Evolutionary conservation across 208 protist genomes (phyloP), one percentile per base, ranked within the genome.

Genomic region (Leishmania tarentolae): DNA sequence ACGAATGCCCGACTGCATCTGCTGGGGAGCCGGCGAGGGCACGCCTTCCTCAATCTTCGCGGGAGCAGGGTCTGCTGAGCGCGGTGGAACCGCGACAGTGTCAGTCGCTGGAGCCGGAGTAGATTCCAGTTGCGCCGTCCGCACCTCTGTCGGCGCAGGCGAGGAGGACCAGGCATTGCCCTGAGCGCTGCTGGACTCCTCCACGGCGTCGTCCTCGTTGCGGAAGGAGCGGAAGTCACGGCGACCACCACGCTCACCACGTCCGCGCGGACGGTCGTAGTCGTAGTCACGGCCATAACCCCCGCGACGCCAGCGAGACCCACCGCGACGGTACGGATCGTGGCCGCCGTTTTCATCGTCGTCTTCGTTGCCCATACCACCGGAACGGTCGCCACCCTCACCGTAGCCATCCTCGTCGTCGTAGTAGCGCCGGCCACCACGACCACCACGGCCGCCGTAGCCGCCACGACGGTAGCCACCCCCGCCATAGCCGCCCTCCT

Each of bases 401-500:
- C 31, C 80, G 53, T 28, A 46, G 66, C 74, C 73, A 57, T 83
- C 46, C 46, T 75, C 73, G 53, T 69, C 71, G 61, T 83, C 73
- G 74, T 88, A 72, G 81, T 82, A 79, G 9, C 82, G 79, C 28
- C 87, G 77, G 68, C 69, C 52, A n/a, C 47, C 63, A n/a, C 77
- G 50, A 42, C 81, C 68, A 61, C 86, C 86, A 47, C 84, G 47
- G 7, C 87, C 59, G 52, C 80, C 71, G 72, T 81, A 57, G 47
- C 82, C 75, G 69, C 83, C 77, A 78, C 84, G 61, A 83, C 80
- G 61, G 65, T 70, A 70, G 63, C 86, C 73, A 17, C 85, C 80
- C 78, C 87, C 76, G 46, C 82, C 66, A 76, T 83, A 78, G 42
- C 79, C 74, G 59, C 81, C 82, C 28, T 83, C 79, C 44, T 84